Percentiles rank a stretch among this genome's conserved stretches.
Conservation (phyloP, 202 grass and related monocot genomes). For the Eragrostis tef region DNA sequence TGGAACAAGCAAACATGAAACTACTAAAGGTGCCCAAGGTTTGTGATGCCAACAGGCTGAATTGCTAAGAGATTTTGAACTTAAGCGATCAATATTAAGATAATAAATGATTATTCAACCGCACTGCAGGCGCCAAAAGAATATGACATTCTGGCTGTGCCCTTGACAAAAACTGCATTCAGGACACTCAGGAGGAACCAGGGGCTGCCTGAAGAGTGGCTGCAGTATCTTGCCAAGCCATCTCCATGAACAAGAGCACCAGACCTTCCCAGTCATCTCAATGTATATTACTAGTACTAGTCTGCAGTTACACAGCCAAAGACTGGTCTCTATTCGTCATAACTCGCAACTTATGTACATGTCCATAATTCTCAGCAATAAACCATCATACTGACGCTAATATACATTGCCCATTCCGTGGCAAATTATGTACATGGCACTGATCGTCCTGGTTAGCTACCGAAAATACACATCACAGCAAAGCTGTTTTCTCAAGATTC, state of each 20-base stretch:
- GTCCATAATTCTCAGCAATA: slow-evolving; percentile 9
- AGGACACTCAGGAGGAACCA: slow-evolving; percentile 72
- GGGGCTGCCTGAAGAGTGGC: slow-evolving; percentile 84
- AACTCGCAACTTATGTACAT: slow-evolving; percentile 37
- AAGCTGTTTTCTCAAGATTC: neutral
- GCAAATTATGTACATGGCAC: neutral
- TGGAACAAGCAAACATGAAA: slow-evolving; percentile 81
- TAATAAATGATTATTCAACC: slow-evolving; percentile 21
- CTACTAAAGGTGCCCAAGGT: slow-evolving; percentile 74
- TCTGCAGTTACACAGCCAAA: slow-evolving; percentile 21
- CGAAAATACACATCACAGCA: neutral
- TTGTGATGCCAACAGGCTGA: neutral
- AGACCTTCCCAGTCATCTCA: neutral
- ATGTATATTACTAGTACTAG: slow-evolving; percentile 39
- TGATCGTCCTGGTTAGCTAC: neutral
- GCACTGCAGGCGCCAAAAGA: slow-evolving; percentile 73
- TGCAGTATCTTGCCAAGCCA: slow-evolving; percentile 66
- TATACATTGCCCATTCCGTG: neutral
- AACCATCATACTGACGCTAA: slow-evolving; percentile 22
- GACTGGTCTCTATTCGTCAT: slow-evolving; percentile 21
- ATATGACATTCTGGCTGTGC: slow-evolving; percentile 78
- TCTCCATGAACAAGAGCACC: slow-evolving; percentile 51
- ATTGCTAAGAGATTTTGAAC: neutral
- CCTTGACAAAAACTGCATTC: slow-evolving; percentile 66
- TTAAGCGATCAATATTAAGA: neutral